A percentile compares a stretch with the other conserved stretches of the same genome.
Evolutionary conservation across 164 flowering plant species (phyloP).

Genomic region (Hamamelis virginiana): DNA sequence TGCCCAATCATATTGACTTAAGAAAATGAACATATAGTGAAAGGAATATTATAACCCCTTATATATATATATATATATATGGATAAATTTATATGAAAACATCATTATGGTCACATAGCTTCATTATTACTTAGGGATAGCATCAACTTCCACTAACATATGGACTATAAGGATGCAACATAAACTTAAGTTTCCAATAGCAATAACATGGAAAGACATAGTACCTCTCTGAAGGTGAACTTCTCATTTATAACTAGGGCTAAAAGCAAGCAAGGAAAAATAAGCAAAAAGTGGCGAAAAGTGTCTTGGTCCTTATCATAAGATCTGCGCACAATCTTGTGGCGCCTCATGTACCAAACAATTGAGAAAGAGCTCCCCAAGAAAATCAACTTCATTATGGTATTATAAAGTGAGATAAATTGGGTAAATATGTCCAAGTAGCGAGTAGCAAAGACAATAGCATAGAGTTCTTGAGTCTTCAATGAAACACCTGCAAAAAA

Average conservation of each 20-base stretch:
- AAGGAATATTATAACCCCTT: background rate
- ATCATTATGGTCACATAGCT: background rate
- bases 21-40: background rate
- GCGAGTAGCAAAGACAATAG: constrained; percentile 79
- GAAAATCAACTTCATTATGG: constrained; percentile 84
- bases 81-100: background rate
- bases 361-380: constrained; percentile 91
- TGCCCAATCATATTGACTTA: constrained; percentile 22
- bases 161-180: background rate
- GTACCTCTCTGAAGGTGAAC: constrained; percentile 82
- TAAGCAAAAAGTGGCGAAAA: constrained; percentile 72
- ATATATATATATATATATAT: background rate
- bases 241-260: constrained; percentile 76
- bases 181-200: background rate
- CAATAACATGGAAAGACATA: background rate
- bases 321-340: constrained; percentile 83
- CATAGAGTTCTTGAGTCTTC: constrained; percentile 94
- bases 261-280: constrained; percentile 76
- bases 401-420: constrained; percentile 74
- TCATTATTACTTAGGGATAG: background rate
- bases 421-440: constrained; percentile 85
- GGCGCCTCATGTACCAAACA: constrained; percentile 89
- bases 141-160: background rate
- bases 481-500: constrained; percentile 74
- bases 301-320: constrained; percentile 94